Conservation (phyloP, 2,329 filamentous ascomycete genomes). For the Pseudopyrenochaeta lycopersici region DNA sequence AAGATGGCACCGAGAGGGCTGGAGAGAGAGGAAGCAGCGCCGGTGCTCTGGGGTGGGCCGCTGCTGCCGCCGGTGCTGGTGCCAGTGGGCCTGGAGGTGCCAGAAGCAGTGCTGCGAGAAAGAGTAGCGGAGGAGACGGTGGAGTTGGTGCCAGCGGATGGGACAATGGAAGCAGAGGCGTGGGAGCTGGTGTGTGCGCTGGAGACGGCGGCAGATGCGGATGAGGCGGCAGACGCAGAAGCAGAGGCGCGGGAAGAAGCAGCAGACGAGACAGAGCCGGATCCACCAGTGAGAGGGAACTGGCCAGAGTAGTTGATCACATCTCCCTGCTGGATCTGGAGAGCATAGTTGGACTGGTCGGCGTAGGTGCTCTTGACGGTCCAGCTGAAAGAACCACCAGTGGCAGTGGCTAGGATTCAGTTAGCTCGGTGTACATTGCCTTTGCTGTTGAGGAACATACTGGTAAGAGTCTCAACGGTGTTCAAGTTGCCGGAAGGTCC, state of each 20-base stretch:
- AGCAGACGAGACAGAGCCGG: conserved; percentile 29
- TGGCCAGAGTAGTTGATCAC: conserved; percentile 65
- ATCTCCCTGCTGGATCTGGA: conserved; percentile 64
- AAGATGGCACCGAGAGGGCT: conserved; percentile 52
- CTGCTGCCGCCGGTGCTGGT: conserved; percentile 20
- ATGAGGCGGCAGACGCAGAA: conserved; percentile 24
- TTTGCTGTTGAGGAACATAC: conserved; percentile 42
- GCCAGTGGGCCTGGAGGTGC: conserved; percentile 22
- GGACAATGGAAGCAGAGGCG: conserved; percentile 29
- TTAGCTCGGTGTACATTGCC: conserved; percentile 18
- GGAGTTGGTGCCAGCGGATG: conserved; percentile 32
- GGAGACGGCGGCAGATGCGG: conserved; percentile 21
- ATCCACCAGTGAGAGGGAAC: conserved; percentile 52
- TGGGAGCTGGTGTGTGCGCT: conserved; percentile 32
- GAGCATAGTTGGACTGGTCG: conserved; percentile 63
- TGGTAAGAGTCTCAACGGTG: conserved; percentile 60
- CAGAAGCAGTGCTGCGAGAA: conserved; percentile 21
- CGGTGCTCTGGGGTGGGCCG: conserved; percentile 32
- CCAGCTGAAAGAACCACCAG: conserved; percentile 61
- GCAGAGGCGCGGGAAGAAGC: conserved; percentile 26
- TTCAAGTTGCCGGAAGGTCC: conserved; percentile 60
- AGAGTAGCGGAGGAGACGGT: conserved; percentile 38
- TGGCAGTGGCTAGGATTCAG: conserved; percentile 47
- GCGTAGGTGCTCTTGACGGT: conserved; percentile 56
- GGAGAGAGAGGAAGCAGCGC: conserved; percentile 38